Percentiles rank a stretch among this genome's conserved stretches.
Conservation (phyloP, 176 grass and related monocot species). For the Ensete glaucum region DNA sequence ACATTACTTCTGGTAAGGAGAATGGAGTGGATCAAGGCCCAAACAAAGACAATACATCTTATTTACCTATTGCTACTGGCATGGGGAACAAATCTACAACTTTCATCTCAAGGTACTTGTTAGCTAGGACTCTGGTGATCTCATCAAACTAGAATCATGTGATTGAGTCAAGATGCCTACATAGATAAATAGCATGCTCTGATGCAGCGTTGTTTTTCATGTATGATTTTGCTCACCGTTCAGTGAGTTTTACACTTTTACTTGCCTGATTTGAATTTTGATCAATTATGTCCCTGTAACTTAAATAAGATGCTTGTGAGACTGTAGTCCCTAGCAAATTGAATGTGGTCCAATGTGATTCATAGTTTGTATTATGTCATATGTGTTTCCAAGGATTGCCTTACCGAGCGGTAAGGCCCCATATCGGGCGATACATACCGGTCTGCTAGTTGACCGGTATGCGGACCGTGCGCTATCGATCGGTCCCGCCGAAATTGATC, state of each 20-base stretch:
- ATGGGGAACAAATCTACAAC: slow-evolving; percentile 30
- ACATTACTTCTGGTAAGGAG: slow-evolving; percentile 40
- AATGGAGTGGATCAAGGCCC: slow-evolving; percentile 35
- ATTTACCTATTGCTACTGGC: slow-evolving; percentile 21
- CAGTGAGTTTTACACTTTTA: neutral
- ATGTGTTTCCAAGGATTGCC: no score
- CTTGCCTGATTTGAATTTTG: neutral
- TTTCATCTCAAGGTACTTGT: slow-evolving; percentile 42
- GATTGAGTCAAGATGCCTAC: neutral
- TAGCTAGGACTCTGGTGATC: neutral
- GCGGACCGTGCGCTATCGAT: no score
- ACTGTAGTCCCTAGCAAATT: no score
- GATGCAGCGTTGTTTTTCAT: neutral
- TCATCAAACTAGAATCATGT: neutral
- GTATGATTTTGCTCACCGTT: neutral
- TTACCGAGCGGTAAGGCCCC: no score
- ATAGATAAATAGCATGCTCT: neutral
- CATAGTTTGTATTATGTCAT: no score
- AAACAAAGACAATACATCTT: slow-evolving; percentile 34
- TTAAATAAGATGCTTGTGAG: no score
- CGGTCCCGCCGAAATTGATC: no score
- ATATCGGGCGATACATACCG: no score
- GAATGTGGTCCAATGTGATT: no score
- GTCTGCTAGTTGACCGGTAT: no score
- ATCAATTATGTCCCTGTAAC: no score